Evolutionary conservation across 2,329 filamentous ascomycete genomes (phyloP), one percentile per base, ranked within the genome.

Genomic region (Exserohilum turcica): DNA sequence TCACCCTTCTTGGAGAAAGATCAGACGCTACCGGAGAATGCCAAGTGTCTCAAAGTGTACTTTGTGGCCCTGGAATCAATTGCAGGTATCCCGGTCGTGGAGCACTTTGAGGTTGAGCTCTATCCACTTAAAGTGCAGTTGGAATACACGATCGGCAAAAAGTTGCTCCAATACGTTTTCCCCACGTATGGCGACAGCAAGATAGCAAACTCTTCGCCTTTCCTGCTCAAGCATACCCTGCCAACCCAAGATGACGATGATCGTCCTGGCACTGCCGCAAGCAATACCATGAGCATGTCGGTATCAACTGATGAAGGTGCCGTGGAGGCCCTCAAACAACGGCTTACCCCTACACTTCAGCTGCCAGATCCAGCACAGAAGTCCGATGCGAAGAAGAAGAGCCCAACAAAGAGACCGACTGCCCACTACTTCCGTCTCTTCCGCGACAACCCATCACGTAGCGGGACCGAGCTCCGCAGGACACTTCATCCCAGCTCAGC

Each of bases 61-160:
- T 99, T 95, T 91, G 87, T 97, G 71, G 97, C 97, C 91, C 82
- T 99, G 4, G 94, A 99, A 76, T 92, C 94, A 6, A 97, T 99
- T 73, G 94, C 93, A 32, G 94, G 94, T 43, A 99, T 99, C 57
- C 91, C 93, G 0, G 92, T 99, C 28, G 91, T 99, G 81, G 93
- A 97, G 64, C 90, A 95, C 66, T 99, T 99, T 67, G 92, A 97
- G 74, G 90, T 99, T 49, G 91, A 92, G 49, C 79, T 99, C 16
- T 92, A 95, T 73, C 95, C 94, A 0, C 84, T 99, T 72, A 95
- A 92, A 74, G 87, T 99, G 18, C 94, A 99, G 72, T 81, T 99
- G 31, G 94, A 99, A 75, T 88, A 87, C 31, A 92, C 97, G 65
- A 87, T 96, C 43, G 93, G 92, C 38, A 93, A 95, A 77, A 91